Evolutionary conservation across 192 early-diverging fungal genomes (phyloP), one percentile per base, ranked within the genome.

Genomic region (Lunasporangiospora selenospora): DNA sequence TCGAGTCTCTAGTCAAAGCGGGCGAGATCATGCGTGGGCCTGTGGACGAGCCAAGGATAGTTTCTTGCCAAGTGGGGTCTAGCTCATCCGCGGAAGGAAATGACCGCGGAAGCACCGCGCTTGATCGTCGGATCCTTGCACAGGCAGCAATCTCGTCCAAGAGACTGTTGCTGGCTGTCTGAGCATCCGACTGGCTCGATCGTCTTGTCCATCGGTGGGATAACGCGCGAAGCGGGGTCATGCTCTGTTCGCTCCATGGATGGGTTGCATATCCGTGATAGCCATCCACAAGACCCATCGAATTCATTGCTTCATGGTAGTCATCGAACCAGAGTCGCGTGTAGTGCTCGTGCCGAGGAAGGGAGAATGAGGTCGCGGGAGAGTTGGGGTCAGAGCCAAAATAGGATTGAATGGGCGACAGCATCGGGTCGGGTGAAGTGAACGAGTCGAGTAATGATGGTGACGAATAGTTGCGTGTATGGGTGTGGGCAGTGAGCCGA

Each of bases 221-320:
- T 10, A 63, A 30, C 0, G 69, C 69, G 18, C 61, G 53, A 10
- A 61, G 58, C 7, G 69, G 69, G 5, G 54, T 73, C 4, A 61
- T 63, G 37, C 69, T 73, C 49, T 73, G 69, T 16, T 73, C 69
- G 29, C 69, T 73, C 69, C 69, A 73, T 15, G 55, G 60, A 37
- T 73, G 60, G 1, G 69, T 73, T 13, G 69, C 69, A 58, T 61
- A 73, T 3, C 69, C 69, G 43, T 73, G 69, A 29, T 71, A 71
- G n/a, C 67, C 67, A 52, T 71, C 67, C 47, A 61, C 45, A 42
- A 15, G 34, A 37, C n/a, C n/a, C n/a, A n/a, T n/a, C n/a, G 32
- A 48, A 34, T n/a, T 36, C 9, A 26, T 7, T 10, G 30, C 33
- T 6, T 39, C 48, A 4, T 27, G 12, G 21, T 46, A 19, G n/a